A percentile compares a stretch with the other conserved stretches of the same genome.
These are phyloP conservation scores for Boletus sp. DNA, from an alignment of 1,284 basidiomycete species.

Conservation along the genomic window DNA sequence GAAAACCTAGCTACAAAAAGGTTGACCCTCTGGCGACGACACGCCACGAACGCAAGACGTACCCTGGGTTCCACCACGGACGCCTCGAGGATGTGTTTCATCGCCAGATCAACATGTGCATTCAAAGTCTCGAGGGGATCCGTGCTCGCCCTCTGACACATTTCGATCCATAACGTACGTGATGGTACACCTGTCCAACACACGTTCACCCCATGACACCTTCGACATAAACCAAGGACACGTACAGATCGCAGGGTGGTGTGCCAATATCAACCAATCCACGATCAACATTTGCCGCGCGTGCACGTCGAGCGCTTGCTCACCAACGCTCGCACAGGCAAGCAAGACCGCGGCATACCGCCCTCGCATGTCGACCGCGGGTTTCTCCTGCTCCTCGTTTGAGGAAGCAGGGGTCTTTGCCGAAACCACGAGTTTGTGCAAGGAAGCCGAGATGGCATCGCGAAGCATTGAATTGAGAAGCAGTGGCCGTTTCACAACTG, in stretches of 20 bases:
- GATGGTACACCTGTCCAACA: constrained; percentile 51
- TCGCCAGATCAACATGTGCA: constrained; percentile 51
- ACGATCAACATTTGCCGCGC: constrained; percentile 52
- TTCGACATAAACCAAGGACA: constrained; percentile 2
- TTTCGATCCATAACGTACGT: constrained; percentile 81
- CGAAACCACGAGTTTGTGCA: constrained; percentile 36
- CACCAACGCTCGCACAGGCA: constrained; percentile 49
- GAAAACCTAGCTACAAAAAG: constrained; percentile 45
- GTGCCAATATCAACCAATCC: constrained; percentile 69
- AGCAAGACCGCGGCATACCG: constrained; percentile 56
- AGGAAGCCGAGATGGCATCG: constrained; percentile 55
- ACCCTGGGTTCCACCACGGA: constrained; percentile 51
- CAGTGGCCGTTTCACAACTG: constrained; percentile 43
- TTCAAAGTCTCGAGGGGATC: constrained; percentile 71
- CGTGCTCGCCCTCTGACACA: constrained; percentile 68
- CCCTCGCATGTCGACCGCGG: constrained; percentile 48
- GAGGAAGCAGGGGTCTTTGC: constrained; percentile 16
- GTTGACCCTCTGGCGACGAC: no score
- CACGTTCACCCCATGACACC: not conserved
- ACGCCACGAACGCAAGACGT: not conserved
- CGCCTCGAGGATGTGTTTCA: constrained; percentile 54
- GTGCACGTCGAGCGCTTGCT: constrained; percentile 35
- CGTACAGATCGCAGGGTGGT: constrained; percentile 74
- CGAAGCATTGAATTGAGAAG: constrained; percentile 57
- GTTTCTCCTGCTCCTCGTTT: constrained; percentile 39